Percentiles rank a stretch among this genome's conserved stretches.
phyloP scores from a whole-genome alignment of 352 stramenopile species.

The Pythium folliculosum region DNA sequence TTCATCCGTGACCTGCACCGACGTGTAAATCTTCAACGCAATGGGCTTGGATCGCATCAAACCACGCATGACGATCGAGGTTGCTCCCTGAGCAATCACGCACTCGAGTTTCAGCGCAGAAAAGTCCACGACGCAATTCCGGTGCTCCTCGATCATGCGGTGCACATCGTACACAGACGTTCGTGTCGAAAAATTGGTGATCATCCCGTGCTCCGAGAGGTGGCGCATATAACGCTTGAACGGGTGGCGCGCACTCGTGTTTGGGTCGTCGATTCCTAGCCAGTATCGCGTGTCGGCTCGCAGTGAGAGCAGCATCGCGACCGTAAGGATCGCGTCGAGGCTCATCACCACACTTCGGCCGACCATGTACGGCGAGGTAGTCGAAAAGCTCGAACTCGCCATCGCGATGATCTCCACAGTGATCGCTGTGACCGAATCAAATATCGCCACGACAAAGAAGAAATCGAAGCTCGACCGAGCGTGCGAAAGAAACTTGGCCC shows the following conservation, averaged over 20 bases:
- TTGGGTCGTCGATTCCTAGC: slow-evolving; percentile 76
- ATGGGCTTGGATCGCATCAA: slow-evolving; percentile 58
- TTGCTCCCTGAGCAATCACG: slow-evolving; percentile 79
- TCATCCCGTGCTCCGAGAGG: slow-evolving; percentile 80
- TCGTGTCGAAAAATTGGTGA: slow-evolving; percentile 86
- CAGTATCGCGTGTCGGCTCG: slow-evolving; percentile 84
- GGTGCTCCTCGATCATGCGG: slow-evolving; percentile 86
- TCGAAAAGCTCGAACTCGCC: slow-evolving; percentile 22
- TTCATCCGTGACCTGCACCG: slow-evolving; percentile 81
- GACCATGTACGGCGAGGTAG: slow-evolving; percentile 37
- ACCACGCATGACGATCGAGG: slow-evolving; percentile 83
- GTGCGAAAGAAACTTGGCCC: slow-evolving; percentile 78
- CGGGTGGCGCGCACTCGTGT: slow-evolving; percentile 44
- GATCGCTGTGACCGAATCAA: slow-evolving; percentile 48
- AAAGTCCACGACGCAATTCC: slow-evolving; percentile 83
- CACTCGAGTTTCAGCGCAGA: slow-evolving; percentile 69
- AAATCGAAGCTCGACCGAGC: slow-evolving; percentile 83
- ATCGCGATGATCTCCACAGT: slow-evolving; percentile 55
- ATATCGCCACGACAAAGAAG: slow-evolving; percentile 68
- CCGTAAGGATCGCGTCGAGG: slow-evolving; percentile 63
- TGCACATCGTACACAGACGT: slow-evolving; percentile 89
- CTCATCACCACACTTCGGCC: slow-evolving; percentile 49
- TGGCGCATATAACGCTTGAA: slow-evolving; percentile 78
- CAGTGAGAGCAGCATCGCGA: slow-evolving; percentile 72
- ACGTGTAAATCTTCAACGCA: slow-evolving; percentile 87